phyloP scores from a whole-genome alignment of 306 rosid species.

The Bauhinia variegata region DNA sequence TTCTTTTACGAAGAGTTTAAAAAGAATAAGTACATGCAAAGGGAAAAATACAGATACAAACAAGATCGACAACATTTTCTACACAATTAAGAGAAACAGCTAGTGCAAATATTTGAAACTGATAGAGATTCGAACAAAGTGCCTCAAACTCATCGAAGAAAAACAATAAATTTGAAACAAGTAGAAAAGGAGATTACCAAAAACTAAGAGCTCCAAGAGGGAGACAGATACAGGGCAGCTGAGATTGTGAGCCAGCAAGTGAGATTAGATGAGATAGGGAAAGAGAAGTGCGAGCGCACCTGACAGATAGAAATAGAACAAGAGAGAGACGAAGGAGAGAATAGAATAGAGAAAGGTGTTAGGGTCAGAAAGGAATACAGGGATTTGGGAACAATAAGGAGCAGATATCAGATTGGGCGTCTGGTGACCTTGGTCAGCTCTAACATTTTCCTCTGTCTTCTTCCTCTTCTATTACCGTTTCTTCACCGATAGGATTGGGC shows the following conservation, averaged over 20 bases:
- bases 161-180: not conserved
- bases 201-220: not conserved
- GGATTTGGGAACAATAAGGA: not conserved
- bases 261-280: not conserved
- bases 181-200: not conserved
- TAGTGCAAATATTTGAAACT: not conserved
- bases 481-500: too few species aligned
- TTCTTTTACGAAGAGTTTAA: not conserved
- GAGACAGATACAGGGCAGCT: too few species aligned
- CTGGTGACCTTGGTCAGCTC: constrained; percentile 23
- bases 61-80: not conserved
- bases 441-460: constrained; percentile 10
- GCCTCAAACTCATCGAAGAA: not conserved
- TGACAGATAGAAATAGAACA: constrained; percentile 3
- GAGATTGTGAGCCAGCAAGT: constrained; percentile 5
- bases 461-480: too few species aligned
- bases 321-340: not conserved
- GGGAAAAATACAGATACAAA: constrained; percentile 25
- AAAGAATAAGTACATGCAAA: constrained; percentile 19
- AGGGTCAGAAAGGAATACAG: constrained; percentile 38
- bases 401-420: constrained; percentile 23
- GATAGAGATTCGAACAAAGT: not conserved
- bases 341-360: constrained; percentile 16
- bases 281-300: constrained; percentile 23
- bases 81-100: not conserved